phyloP scores from a whole-genome alignment of 1,284 basidiomycete genomes.

The Leccinum holopus region DNA sequence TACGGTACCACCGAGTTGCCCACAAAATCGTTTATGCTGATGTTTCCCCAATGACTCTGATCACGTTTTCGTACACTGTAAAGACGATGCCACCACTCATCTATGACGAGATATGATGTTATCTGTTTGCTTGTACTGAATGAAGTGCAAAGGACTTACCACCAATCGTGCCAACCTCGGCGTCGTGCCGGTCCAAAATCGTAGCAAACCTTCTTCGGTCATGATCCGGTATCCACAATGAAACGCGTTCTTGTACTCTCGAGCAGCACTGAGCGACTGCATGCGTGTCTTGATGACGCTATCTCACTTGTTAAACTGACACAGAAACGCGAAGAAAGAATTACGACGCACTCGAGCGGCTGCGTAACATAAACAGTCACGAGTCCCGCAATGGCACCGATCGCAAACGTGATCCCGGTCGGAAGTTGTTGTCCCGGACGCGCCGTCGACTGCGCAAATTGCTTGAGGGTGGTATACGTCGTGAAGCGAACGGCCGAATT shows the following conservation, averaged over 20 bases:
- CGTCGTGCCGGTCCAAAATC: slow-evolving; percentile 97
- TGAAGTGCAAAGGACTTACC: slow-evolving; percentile 47
- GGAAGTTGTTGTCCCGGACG: slow-evolving; percentile 86
- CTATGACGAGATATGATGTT: slow-evolving; percentile 38
- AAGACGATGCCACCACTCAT: slow-evolving; percentile 95
- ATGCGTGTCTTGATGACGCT: slow-evolving; percentile 98
- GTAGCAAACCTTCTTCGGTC: slow-evolving; percentile 82
- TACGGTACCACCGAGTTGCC: background rate
- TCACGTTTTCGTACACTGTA: slow-evolving; percentile 86
- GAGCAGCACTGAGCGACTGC: slow-evolving; percentile 85
- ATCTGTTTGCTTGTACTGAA: background rate
- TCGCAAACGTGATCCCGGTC: slow-evolving; percentile 87
- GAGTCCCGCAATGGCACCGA: slow-evolving; percentile 90
- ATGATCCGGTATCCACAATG: slow-evolving; percentile 93
- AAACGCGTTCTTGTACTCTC: slow-evolving; percentile 88
- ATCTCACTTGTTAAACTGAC: slow-evolving; percentile 11
- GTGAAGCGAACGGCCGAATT: slow-evolving; percentile 98
- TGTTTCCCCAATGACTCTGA: slow-evolving; percentile 43
- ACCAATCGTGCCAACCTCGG: slow-evolving; percentile 83
- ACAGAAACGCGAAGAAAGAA: background rate
- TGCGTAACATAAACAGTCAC: slow-evolving; percentile 96
- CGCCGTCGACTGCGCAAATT: slow-evolving; percentile 83
- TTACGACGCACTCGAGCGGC: slow-evolving; percentile 78
- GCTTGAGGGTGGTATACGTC: slow-evolving; percentile 91
- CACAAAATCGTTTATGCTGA: background rate